Percentiles rank a stretch among this genome's conserved stretches.
Evolutionary conservation across 371 early-diverging fungal genomes (phyloP).

Genomic region (Mortierella sp.): DNA sequence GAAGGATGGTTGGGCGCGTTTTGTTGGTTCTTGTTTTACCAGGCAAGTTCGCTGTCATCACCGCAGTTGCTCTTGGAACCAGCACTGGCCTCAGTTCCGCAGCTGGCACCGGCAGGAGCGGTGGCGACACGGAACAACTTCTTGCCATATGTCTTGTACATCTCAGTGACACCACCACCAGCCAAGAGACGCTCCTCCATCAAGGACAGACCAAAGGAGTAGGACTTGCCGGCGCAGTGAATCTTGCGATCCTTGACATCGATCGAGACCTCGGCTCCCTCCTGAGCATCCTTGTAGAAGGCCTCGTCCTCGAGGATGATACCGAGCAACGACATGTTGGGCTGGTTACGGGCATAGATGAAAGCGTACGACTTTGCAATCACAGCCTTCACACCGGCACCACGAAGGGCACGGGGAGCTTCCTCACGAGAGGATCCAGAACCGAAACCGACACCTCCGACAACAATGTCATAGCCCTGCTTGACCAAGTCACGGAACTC

Average conservation of each 20-base stretch:
- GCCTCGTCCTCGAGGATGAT: slow-evolving; percentile 71
- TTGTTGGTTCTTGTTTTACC: slow-evolving; percentile 36
- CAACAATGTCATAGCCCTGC: slow-evolving; percentile 71
- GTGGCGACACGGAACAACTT: slow-evolving; percentile 76
- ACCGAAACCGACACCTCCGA: slow-evolving; percentile 78
- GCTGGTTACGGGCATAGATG: slow-evolving; percentile 71
- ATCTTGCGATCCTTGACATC: slow-evolving; percentile 72
- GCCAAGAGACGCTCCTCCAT: slow-evolving; percentile 81
- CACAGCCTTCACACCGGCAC: slow-evolving; percentile 75
- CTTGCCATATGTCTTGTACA: slow-evolving; percentile 79
- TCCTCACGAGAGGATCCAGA: slow-evolving; percentile 82
- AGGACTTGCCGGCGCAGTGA: slow-evolving; percentile 58
- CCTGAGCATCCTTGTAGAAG: slow-evolving; percentile 76
- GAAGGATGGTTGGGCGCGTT: no score
- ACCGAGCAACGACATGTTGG: slow-evolving; percentile 83
- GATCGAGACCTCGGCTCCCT: slow-evolving; percentile 71
- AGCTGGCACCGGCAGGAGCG: slow-evolving; percentile 41
- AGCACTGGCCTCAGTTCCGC: slow-evolving; percentile 31
- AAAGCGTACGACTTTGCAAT: slow-evolving; percentile 79
- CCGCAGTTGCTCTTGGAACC: slow-evolving; percentile 37
- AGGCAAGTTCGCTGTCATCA: slow-evolving; percentile 50
- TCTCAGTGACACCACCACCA: slow-evolving; percentile 82
- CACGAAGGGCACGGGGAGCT: slow-evolving; percentile 79
- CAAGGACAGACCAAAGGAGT: slow-evolving; percentile 65
- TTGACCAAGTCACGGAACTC: slow-evolving; percentile 73